phyloP scores from a whole-genome alignment of 2,329 filamentous ascomycete species.

The Cladosporium phlei region DNA sequence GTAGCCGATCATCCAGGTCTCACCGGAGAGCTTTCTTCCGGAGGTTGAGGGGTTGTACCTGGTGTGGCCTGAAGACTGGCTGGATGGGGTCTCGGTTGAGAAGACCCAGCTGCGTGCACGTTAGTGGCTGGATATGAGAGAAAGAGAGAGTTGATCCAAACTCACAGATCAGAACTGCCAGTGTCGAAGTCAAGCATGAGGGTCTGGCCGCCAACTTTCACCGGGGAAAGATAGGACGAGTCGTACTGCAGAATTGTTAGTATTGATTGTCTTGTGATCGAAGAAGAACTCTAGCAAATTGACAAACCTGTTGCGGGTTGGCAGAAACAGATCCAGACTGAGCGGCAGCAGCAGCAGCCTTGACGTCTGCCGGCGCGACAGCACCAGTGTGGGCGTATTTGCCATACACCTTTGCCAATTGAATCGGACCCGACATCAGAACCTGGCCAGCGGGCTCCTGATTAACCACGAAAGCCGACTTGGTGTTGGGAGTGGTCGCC shows the following conservation, averaged over 20 bases:
- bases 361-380: slow-evolving; percentile 24
- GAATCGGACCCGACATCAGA: slow-evolving; percentile 35
- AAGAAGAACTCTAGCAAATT: neutral
- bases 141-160: slow-evolving; percentile 11
- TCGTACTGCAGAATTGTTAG: slow-evolving; percentile 26
- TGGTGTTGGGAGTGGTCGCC: neutral
- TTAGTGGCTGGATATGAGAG: neutral
- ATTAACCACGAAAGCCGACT: neutral
- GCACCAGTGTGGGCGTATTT: slow-evolving; percentile 34
- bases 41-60: slow-evolving; percentile 52
- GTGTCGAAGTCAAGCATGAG: slow-evolving; percentile 69
- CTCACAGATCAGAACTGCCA: slow-evolving; percentile 62
- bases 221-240: slow-evolving; percentile 45
- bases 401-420: slow-evolving; percentile 37
- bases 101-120: slow-evolving; percentile 56
- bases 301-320: slow-evolving; percentile 29
- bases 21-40: slow-evolving; percentile 43
- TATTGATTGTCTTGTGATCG: no score
- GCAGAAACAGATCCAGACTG: slow-evolving; percentile 38
- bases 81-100: slow-evolving; percentile 52
- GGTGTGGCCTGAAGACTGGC: slow-evolving; percentile 50
- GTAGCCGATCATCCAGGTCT: slow-evolving; percentile 58
- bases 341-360: slow-evolving; percentile 30
- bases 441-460: slow-evolving; percentile 28
- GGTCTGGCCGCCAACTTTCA: slow-evolving; percentile 59